Percentiles rank a stretch among this genome's conserved stretches.
Conservation (phyloP, 2,329 filamentous ascomycete species). For the Penicillium sp. region DNA sequence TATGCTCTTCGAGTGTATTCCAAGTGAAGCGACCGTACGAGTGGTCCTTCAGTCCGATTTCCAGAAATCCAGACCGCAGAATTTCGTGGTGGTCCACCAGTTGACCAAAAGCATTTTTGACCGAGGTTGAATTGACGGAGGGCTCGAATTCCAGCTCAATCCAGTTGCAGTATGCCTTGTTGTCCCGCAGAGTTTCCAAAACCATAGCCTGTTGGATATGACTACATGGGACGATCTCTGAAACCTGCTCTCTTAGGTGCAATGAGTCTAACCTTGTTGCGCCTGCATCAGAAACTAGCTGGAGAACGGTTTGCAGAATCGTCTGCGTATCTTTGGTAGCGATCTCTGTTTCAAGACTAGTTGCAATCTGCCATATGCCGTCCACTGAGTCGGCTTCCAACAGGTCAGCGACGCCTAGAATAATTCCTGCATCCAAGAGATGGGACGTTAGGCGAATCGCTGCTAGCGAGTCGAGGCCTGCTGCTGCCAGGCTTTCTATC, state of each 20-base stretch:
- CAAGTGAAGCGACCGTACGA: slow-evolving; percentile 66
- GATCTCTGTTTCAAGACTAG: slow-evolving; percentile 17
- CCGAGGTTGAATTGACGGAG: slow-evolving; percentile 33
- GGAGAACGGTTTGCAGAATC: slow-evolving; percentile 16
- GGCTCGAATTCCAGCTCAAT: slow-evolving; percentile 61
- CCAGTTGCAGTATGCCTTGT: slow-evolving; percentile 73
- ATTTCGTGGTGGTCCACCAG: slow-evolving; percentile 62
- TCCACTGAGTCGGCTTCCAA: slow-evolving; percentile 56
- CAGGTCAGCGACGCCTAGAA: slow-evolving; percentile 60
- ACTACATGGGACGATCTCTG: slow-evolving; percentile 61
- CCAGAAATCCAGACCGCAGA: slow-evolving; percentile 70
- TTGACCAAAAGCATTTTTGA: slow-evolving; percentile 52
- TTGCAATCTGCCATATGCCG: slow-evolving; percentile 36
- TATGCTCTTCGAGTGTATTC: slow-evolving; percentile 47
- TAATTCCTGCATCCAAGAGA: slow-evolving; percentile 58
- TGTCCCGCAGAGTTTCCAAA: slow-evolving; percentile 63
- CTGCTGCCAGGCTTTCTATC: slow-evolving; percentile 49
- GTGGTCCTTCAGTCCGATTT: slow-evolving; percentile 45
- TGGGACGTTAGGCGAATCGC: slow-evolving; percentile 64
- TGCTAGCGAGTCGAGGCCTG: slow-evolving; percentile 66
- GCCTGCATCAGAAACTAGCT: slow-evolving; percentile 25
- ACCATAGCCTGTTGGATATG: slow-evolving; percentile 78
- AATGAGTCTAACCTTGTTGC: slow-evolving; percentile 46
- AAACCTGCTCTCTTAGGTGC: slow-evolving; percentile 22
- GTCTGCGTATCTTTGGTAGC: slow-evolving; percentile 21